Evolutionary conservation across 495 filamentous ascomycete genomes (phyloP).

Genomic region (Xylaria longipes): DNA sequence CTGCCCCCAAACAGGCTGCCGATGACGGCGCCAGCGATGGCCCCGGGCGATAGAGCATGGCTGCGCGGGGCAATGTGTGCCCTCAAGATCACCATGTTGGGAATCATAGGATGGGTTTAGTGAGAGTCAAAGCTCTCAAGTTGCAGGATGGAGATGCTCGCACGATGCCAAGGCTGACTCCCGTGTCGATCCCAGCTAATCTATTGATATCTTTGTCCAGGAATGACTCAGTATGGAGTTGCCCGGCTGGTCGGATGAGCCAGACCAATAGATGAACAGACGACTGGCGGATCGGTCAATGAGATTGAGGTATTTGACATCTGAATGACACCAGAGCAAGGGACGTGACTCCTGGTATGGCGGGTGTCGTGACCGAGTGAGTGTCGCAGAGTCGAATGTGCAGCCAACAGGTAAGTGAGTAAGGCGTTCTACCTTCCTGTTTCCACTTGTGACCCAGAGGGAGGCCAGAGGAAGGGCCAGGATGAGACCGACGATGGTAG

Average conservation of each 20-base stretch:
- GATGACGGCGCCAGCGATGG: constrained; percentile 42
- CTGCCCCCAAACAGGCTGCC: constrained; percentile 39
- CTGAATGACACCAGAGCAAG: not conserved
- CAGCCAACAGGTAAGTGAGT: constrained; percentile 12
- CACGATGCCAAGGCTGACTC: constrained; percentile 9
- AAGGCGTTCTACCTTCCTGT: constrained; percentile 11
- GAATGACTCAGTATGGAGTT: constrained; percentile 12
- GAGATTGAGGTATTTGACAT: constrained; percentile 6
- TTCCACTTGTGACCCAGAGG: not conserved
- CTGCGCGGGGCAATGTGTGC: constrained; percentile 29
- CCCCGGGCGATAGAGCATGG: constrained; percentile 36
- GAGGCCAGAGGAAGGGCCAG: not conserved
- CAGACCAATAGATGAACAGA: not conserved
- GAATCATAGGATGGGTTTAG: constrained; percentile 25
- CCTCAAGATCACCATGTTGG: constrained; percentile 22
- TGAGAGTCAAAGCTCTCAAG: constrained; percentile 25
- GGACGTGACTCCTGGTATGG: constrained; percentile 1
- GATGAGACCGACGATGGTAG: constrained; percentile 7
- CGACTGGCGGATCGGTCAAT: not conserved
- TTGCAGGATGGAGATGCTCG: constrained; percentile 6
- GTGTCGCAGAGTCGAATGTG: not conserved
- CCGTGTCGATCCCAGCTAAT: not conserved
- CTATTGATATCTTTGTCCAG: not conserved
- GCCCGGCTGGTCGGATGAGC: constrained; percentile 9
- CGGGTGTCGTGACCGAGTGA: not conserved